Evolutionary conservation across 495 filamentous ascomycete genomes (phyloP).

Genomic region (Aspergillus haitiensis): DNA sequence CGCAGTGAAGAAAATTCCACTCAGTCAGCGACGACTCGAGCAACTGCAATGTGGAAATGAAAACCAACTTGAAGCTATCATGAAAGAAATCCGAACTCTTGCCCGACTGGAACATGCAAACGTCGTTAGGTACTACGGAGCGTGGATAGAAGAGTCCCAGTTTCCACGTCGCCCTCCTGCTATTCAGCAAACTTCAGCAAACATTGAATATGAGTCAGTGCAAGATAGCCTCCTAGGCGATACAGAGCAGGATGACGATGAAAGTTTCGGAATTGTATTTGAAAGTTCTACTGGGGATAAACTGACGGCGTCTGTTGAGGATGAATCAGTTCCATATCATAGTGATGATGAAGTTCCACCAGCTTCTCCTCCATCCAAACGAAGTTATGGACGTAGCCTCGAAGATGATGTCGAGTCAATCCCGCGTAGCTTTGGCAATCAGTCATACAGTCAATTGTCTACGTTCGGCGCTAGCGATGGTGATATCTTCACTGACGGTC

Average conservation of each 20-base stretch:
- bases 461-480: slow-evolving; percentile 40
- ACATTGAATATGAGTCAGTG: slow-evolving; percentile 24
- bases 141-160: slow-evolving; percentile 53
- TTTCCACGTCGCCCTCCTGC: slow-evolving; percentile 22
- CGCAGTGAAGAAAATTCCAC: slow-evolving; percentile 55
- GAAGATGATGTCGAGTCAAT: slow-evolving; percentile 45
- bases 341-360: slow-evolving; percentile 29
- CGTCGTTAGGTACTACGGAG: slow-evolving; percentile 55
- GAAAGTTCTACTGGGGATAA: slow-evolving; percentile 34
- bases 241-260: slow-evolving; percentile 24
- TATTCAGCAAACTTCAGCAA: slow-evolving; percentile 22
- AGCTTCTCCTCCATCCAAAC: slow-evolving; percentile 34
- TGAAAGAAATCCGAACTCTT: slow-evolving; percentile 56
- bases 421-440: slow-evolving; percentile 36
- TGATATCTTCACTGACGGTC: slow-evolving; percentile 54
- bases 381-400: slow-evolving; percentile 33
- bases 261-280: slow-evolving; percentile 47
- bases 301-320: slow-evolving; percentile 23
- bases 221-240: slow-evolving; percentile 9
- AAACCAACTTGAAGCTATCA: slow-evolving; percentile 49
- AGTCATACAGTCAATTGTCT: slow-evolving; percentile 34
- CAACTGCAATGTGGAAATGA: slow-evolving; percentile 48
- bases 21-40: slow-evolving; percentile 48
- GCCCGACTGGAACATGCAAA: slow-evolving; percentile 55
- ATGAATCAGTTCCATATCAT: slow-evolving; percentile 21